These are phyloP conservation scores for Aspergillus ellipticus DNA, from an alignment of 495 filamentous ascomycete genomes.

Conservation along the genomic window DNA sequence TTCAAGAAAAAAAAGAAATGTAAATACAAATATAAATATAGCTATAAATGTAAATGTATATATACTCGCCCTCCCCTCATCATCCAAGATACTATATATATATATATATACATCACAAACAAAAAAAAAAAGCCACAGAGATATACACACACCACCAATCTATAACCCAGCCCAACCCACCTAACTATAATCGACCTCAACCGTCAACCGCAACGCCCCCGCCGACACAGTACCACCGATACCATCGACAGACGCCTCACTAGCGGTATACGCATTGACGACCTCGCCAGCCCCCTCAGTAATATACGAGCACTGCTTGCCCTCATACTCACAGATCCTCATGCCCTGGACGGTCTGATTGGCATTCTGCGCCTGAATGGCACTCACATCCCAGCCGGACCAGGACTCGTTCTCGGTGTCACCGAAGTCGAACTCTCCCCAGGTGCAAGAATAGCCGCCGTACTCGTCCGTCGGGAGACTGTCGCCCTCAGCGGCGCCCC, in stretches of 20 bases:
- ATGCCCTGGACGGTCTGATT: slow-evolving; percentile 31
- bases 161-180: background rate
- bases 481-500: slow-evolving; percentile 30
- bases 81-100: too few species aligned
- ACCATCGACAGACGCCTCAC: slow-evolving; percentile 33
- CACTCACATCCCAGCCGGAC: slow-evolving; percentile 43
- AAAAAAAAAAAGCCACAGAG: background rate
- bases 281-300: slow-evolving; percentile 24
- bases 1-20: too few species aligned
- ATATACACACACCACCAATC: background rate
- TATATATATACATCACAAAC: too few species aligned
- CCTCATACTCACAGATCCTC: slow-evolving; percentile 29
- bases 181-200: slow-evolving; percentile 25
- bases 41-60: too few species aligned
- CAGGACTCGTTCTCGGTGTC: slow-evolving; percentile 31
- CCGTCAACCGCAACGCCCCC: slow-evolving; percentile 28
- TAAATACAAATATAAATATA: too few species aligned
- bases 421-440: slow-evolving; percentile 44
- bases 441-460: slow-evolving; percentile 39
- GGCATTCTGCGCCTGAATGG: slow-evolving; percentile 35
- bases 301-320: slow-evolving; percentile 30
- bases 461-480: slow-evolving; percentile 27
- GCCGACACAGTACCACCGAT: slow-evolving; percentile 37
- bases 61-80: too few species aligned
- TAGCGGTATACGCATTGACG: slow-evolving; percentile 34